Evolutionary conservation across 73 alveolate genomes (phyloP).

Genomic region (Halteria grandinella): DNA sequence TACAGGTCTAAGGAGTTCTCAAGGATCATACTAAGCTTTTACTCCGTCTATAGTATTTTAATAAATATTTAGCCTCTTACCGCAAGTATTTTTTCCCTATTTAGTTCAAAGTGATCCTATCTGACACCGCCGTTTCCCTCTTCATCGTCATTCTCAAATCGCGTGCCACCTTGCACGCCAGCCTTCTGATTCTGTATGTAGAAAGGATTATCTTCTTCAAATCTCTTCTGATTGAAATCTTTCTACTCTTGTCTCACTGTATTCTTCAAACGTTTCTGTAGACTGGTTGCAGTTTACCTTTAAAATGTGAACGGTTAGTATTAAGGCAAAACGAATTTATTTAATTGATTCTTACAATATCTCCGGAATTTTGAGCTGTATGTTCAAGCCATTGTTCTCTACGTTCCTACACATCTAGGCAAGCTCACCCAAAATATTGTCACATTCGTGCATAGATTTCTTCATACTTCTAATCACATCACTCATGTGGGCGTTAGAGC

Average conservation of each 20-base stretch:
- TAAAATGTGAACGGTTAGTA: no score
- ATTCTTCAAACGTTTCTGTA: conserved; percentile 21
- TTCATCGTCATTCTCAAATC: no score
- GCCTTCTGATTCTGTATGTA: conserved; percentile 5
- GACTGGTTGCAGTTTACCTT: not conserved
- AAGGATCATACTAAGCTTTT: conserved; percentile 6
- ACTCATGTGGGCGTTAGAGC: conserved; percentile 22
- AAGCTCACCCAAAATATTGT: conserved; percentile 22
- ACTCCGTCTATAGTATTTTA: conserved; percentile 28
- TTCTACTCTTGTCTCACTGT: not conserved
- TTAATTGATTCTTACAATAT: conserved; percentile 25
- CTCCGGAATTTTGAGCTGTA: conserved; percentile 33
- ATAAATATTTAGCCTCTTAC: not conserved
- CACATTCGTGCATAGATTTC: conserved; percentile 37
- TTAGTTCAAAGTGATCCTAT: conserved; percentile 1
- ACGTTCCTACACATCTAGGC: conserved; percentile 23
- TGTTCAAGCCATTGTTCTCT: conserved; percentile 1
- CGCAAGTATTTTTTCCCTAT: conserved; percentile 37
- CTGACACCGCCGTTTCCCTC: not conserved
- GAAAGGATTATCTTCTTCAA: conserved; percentile 42
- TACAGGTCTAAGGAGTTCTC: conserved; percentile 24
- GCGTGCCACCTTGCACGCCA: not conserved
- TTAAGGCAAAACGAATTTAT: not conserved
- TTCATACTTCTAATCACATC: not conserved
- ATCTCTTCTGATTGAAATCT: conserved; percentile 16